Evolutionary conservation across 805 yeast species (phyloP), one percentile per base, ranked within the genome.

Genomic region (Wickerhamomyces xylosicus): DNA sequence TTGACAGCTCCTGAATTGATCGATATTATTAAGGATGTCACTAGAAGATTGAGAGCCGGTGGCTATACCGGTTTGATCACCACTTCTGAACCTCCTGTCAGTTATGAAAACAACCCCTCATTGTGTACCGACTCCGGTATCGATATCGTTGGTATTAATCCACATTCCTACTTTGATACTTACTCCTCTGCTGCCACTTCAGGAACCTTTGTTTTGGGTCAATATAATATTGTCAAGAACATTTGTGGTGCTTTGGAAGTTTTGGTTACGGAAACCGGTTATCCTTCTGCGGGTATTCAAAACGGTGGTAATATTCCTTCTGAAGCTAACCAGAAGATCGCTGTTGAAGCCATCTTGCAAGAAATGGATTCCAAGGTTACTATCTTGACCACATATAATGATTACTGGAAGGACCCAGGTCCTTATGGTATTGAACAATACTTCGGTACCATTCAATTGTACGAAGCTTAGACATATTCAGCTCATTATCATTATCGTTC

Each of bases 51-150:
- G 40, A 54, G 62, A 40, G 60, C 56, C 37, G 89, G 85, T 20
- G 97, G 97, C 31, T 89, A 77, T 62, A 60, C 65, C 9, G 96
- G 96, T 37, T 53, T 62, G 39, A 68, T 87, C 35, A 79, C 94
- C 18, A 87, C 95, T 16, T 75, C 95, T 41, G 97, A 89, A 59
- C 95, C 95, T 39, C 92, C 96, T n/a, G 81, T 72, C 13, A 61
- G 77, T 15, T 87, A 70, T 59, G 71, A 71, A 54, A 56, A 64
- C 37, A 46, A 82, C 56, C 85, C 95, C 3, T 60, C 58, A 9
- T 69, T 89, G 50, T 89, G 97, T 64, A 69, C 77, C 1, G 73
- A 42, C 31, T 49, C 85, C 5, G 84, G 62, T 13, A 74, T 87
- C 48, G 96, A 86, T 60, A 71, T 82, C 49, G 86, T 85, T 47